Evolutionary conservation across 805 yeast species (phyloP).

Genomic region (Ogataea nonfermentans): DNA sequence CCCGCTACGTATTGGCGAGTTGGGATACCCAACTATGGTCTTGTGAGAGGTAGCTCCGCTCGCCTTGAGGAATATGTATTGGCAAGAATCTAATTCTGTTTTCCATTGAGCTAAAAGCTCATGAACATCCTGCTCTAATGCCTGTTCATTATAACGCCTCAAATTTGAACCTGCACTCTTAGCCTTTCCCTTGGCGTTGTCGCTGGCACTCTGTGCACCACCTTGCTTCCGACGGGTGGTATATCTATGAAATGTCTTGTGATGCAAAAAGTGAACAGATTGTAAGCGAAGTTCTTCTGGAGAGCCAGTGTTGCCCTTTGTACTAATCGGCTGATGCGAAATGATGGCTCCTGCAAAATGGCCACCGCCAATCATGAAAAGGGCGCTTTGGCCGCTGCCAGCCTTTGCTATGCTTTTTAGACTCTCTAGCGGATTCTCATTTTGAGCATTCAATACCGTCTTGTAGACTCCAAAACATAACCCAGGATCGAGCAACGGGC

Average conservation of each 20-base stretch:
- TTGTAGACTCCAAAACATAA: slow-evolving; percentile 69
- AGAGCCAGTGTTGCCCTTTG: slow-evolving; percentile 54
- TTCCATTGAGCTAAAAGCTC: slow-evolving; percentile 68
- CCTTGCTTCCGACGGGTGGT: slow-evolving; percentile 97
- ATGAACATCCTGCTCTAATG: slow-evolving; percentile 74
- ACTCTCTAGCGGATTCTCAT: slow-evolving; percentile 50
- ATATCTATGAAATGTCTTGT: slow-evolving; percentile 89
- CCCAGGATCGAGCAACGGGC: slow-evolving; percentile 41
- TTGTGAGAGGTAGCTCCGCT: slow-evolving; percentile 67
- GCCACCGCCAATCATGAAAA: slow-evolving; percentile 96
- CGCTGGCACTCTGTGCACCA: slow-evolving; percentile 92
- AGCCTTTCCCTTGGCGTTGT: slow-evolving; percentile 91
- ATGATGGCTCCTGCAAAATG: slow-evolving; percentile 96
- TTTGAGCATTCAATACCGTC: slow-evolving; percentile 46
- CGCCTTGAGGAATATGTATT: slow-evolving; percentile 75
- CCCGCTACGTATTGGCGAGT: slow-evolving; percentile 45
- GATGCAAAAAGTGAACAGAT: slow-evolving; percentile 62
- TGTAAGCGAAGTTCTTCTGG: slow-evolving; percentile 54
- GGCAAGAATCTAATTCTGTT: slow-evolving; percentile 54
- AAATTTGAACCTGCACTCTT: slow-evolving; percentile 92
- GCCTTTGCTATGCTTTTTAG: slow-evolving; percentile 30
- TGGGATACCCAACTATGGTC: slow-evolving; percentile 64
- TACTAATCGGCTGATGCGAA: slow-evolving; percentile 59
- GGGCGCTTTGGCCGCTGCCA: slow-evolving; percentile 54
- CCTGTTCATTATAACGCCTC: slow-evolving; percentile 87